Evolutionary conservation across 2,329 filamentous ascomycete genomes (phyloP), one percentile per base, ranked within the genome.

Genomic region (Monosporascus sp.): DNA sequence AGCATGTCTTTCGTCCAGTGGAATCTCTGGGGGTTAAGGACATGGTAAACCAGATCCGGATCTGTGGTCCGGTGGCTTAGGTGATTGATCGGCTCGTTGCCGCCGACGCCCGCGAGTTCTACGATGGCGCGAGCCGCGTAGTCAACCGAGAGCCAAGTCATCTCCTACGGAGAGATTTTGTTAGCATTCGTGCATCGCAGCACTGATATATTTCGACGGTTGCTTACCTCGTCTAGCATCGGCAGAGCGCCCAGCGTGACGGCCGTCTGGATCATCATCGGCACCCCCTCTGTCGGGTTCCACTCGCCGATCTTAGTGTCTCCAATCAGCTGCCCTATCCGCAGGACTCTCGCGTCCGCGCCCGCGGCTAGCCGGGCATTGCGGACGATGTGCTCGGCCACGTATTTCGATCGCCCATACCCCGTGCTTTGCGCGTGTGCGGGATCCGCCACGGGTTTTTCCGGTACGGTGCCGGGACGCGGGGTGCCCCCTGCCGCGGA

Each of bases 1-100:
- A 85, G 71, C 2, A 85, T 64, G 49, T 82, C 76, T 0, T 69
- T 53, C 0, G 76, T 79, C 78, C 79, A 84, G 31, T 75, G 70
- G 58, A 80, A 75, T 0, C 69, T 65, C 7, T 58, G 64, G 0
- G 74, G 73, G 54, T 82, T 82, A n/a, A 78, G 70, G 8, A 86
- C 67, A 53, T 84, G 78, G 54, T 76, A 80, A 17, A 82, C 71
- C 0, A 70, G 60, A 2, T 64, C 59, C 2, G 49, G 19, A 14
- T 55, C 53, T 11, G 8, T 19, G 14, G 41, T 50, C 3, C 55
- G 17, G 6, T 52, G 14, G 46, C 55, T 24, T 26, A 26, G 45
- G 19, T 56, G 48, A 48, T 43, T 52, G 26, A 37, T 61, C 31
- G 44, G 56, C 57, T 51, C 20, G 62, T 59, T 52, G 7, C 50